These are phyloP conservation scores for Tuber indicum DNA, from an alignment of 495 filamentous ascomycete species.

Conservation along the genomic window DNA sequence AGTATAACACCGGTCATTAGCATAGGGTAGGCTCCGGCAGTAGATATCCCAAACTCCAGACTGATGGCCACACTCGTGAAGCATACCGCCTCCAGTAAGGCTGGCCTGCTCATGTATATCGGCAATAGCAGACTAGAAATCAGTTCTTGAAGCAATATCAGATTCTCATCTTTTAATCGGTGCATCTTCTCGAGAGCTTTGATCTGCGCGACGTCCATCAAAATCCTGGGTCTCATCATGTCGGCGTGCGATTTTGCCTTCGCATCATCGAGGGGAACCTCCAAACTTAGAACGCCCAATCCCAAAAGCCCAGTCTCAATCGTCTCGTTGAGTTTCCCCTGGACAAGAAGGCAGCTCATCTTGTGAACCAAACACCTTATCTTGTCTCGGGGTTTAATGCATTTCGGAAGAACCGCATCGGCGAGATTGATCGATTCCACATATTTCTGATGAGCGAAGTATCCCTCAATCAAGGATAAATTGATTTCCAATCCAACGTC, in stretches of 20 bases:
- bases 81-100: conserved; percentile 39
- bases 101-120: conserved; percentile 40
- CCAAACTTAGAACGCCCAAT: conserved; percentile 38
- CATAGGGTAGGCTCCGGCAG: conserved; percentile 38
- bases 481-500: conserved; percentile 39
- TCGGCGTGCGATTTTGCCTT: conserved; percentile 36
- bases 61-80: conserved; percentile 42
- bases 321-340: conserved; percentile 39
- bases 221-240: conserved; percentile 40
- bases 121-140: conserved; percentile 40
- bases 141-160: conserved; percentile 41
- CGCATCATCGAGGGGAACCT: conserved; percentile 39
- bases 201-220: conserved; percentile 37
- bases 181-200: conserved; percentile 37
- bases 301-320: conserved; percentile 40
- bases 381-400: conserved; percentile 37
- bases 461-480: conserved; percentile 40
- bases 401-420: conserved; percentile 35
- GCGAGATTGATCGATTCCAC: conserved; percentile 38
- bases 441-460: conserved; percentile 42
- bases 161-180: conserved; percentile 37
- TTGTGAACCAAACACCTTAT: conserved; percentile 40
- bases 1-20: conserved; percentile 42
- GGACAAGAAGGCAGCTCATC: conserved; percentile 42
- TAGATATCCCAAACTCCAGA: conserved; percentile 39